Base-by-base conservation (phyloP, 1,284 basidiomycete genomes). In the Malassezia arunalokei region DNA sequence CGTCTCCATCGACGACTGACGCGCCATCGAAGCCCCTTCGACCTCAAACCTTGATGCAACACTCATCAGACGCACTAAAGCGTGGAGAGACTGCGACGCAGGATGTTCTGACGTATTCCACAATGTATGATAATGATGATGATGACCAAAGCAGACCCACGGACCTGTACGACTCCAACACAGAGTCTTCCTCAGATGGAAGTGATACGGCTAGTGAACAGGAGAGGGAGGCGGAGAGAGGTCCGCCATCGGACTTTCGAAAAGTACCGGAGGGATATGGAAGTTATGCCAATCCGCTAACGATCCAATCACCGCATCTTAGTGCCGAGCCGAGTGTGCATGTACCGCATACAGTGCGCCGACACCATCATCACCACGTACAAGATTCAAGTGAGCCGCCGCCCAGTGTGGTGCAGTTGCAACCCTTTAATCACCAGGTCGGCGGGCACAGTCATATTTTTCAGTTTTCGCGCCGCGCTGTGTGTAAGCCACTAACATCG, bases 401-500 rank as follows among this genome's bases (percentile, higher is more conserved):
- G 12, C 67, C 69, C 7, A 59, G 65, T 3, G 69, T 71, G 49
- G 90, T 99, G 41, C 92, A 92, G 33, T 78, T 99, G 5, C 83
- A 87, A 52, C 94, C 94, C 1, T 99, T 94, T 75, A 83, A 87
- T 50, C 95, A 99, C 69, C 91, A 96, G 75, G 92, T 99, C 24
- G 92, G 92, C 39, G 92, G 92, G 1, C 92, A 99, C 74, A 88
- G 82, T 63, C 85, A 88, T 56, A 95, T 99, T 67, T 98, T 98
- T 76, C 91, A 91, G 73, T 98, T 99, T 68, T 96, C 92, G 2
- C 88, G 89, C 64, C 81, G 90, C 49, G 92, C 94, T 8, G 90
- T 99, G 15, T 99, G 92, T 79, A 99, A 99, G 88, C 92, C 92
- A 15, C 81, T 98, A 8, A 89, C 95, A 12, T 90, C 87, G 17